These are phyloP conservation scores for Tricholoma sp. DNA, from an alignment of 768 basidiomycete genomes.

Conservation along the genomic window DNA sequence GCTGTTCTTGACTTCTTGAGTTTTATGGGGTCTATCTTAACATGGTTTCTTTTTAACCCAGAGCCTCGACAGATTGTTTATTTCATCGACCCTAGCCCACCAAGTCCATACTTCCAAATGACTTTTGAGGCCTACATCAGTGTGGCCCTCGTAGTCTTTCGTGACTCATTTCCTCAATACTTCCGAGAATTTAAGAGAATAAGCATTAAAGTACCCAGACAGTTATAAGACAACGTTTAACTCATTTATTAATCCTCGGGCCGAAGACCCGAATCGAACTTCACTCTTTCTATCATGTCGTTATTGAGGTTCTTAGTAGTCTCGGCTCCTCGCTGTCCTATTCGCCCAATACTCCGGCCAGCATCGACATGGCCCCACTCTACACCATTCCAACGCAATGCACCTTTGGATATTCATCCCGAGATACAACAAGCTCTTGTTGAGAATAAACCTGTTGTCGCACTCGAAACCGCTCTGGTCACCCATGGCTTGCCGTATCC, in stretches of 20 bases:
- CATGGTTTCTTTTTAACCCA: too few relatives aligned
- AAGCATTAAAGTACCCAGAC: too few relatives aligned
- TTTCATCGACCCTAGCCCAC: too few relatives aligned
- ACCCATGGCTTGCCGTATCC: conserved; percentile 92
- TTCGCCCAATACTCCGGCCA: not conserved
- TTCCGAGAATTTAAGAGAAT: too few relatives aligned
- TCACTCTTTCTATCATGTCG: not conserved
- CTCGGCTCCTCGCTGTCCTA: not conserved
- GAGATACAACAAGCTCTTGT: conserved; percentile 81
- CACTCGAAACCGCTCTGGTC: conserved; percentile 87
- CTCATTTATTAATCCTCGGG: not conserved
- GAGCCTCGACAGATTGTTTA: too few relatives aligned
- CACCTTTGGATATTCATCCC: conserved; percentile 64
- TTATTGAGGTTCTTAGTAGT: not conserved
- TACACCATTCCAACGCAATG: conserved; percentile 15
- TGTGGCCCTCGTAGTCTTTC: too few relatives aligned
- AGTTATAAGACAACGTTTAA: too few relatives aligned
- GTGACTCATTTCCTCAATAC: too few relatives aligned
- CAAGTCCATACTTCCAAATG: too few relatives aligned
- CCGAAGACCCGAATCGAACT: not conserved
- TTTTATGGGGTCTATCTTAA: too few relatives aligned
- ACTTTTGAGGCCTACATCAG: too few relatives aligned
- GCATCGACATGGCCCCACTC: not conserved
- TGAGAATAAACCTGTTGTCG: conserved; percentile 66
- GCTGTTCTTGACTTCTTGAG: too few relatives aligned